phyloP scores from a whole-genome alignment of 2,329 filamentous ascomycete genomes.

The Arthrobotrys pseudoclavata region DNA sequence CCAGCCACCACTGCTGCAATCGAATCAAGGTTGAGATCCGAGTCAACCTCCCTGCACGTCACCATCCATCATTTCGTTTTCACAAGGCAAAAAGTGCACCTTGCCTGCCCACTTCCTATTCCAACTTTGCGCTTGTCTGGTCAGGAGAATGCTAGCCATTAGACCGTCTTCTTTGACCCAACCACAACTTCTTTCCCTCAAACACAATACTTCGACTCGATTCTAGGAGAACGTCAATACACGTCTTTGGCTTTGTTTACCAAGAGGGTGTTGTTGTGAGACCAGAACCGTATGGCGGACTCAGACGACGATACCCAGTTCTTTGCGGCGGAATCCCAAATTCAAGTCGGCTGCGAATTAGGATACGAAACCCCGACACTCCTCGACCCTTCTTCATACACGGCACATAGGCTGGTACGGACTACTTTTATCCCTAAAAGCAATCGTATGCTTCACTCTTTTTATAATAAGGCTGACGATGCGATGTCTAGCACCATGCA shows the following conservation, averaged over 20 bases:
- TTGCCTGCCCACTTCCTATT: constrained; percentile 21
- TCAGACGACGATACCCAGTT: constrained; percentile 54
- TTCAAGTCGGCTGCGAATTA: constrained; percentile 38
- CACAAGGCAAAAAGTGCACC: constrained; percentile 47
- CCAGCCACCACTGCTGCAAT: constrained; percentile 37
- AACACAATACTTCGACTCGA: background rate
- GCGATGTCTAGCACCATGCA: constrained; percentile 61
- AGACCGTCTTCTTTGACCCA: constrained; percentile 57
- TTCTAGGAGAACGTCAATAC: background rate
- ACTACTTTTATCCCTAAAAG: background rate
- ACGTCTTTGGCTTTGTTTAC: constrained; percentile 1
- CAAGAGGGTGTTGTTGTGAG: background rate
- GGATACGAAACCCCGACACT: constrained; percentile 41
- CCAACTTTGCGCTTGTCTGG: background rate
- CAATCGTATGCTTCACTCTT: background rate
- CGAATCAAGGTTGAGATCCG: constrained; percentile 31
- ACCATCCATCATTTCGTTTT: constrained; percentile 36
- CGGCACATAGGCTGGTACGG: constrained; percentile 62
- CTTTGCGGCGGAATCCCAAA: constrained; percentile 56
- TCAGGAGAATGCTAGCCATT: constrained; percentile 59
- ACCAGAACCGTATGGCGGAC: constrained; percentile 42
- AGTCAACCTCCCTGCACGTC: constrained; percentile 24
- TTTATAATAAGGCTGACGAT: background rate
- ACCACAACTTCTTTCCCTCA: constrained; percentile 7
- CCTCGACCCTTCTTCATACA: constrained; percentile 62